These are phyloP conservation scores for Antrodiella citrinella DNA, from an alignment of 768 basidiomycete species.

Conservation along the genomic window DNA sequence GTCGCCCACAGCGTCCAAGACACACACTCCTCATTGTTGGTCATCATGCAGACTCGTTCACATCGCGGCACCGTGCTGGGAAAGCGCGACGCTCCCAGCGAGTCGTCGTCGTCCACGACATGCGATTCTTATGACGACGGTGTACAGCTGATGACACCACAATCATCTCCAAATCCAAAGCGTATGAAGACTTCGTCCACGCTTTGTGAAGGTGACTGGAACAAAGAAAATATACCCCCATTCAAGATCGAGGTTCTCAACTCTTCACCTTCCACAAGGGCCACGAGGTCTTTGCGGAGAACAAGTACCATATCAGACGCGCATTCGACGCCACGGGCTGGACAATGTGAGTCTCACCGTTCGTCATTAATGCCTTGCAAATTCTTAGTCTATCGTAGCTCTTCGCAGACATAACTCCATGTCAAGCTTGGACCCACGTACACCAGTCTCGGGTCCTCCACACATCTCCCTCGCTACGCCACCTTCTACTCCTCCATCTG, in stretches of 20 bases:
- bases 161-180: conserved; percentile 58
- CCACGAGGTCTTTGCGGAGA: conserved; percentile 31
- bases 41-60: conserved; percentile 14
- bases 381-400: conserved; percentile 28
- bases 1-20: conserved; percentile 6
- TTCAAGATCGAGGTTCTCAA: conserved; percentile 32
- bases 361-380: conserved; percentile 4
- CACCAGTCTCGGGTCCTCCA: conserved; percentile 37
- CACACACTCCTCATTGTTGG: neutral
- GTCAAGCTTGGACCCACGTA: conserved; percentile 33
- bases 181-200: conserved; percentile 44
- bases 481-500: conserved; percentile 46
- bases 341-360: neutral
- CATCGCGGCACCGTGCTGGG: conserved; percentile 25
- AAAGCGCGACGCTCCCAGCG: conserved; percentile 23
- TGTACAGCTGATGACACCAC: conserved; percentile 38
- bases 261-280: conserved; percentile 20
- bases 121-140: conserved; percentile 17
- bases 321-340: conserved; percentile 1
- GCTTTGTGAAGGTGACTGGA: conserved; percentile 45
- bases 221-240: conserved; percentile 79
- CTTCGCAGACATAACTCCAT: conserved; percentile 41
- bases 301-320: conserved; percentile 19
- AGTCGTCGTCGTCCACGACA: conserved; percentile 26
- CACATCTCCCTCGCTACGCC: conserved; percentile 47